phyloP scores from a whole-genome alignment of 2,329 filamentous ascomycete genomes.

The Botryosphaeria dothidea region DNA sequence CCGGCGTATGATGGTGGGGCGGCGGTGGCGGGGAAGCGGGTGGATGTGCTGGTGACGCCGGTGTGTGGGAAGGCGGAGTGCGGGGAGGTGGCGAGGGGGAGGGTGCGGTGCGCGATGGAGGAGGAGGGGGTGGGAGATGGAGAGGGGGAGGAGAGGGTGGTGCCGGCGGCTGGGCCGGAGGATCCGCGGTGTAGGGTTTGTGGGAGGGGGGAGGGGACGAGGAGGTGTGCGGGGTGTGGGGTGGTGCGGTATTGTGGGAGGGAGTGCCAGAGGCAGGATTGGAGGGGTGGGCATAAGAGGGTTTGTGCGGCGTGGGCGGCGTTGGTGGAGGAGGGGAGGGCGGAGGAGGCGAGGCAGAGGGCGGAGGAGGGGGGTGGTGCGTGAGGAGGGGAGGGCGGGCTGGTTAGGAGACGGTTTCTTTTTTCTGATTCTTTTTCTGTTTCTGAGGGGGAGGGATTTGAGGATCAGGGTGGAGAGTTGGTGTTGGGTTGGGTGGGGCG shows the following conservation, averaged over 20 bases:
- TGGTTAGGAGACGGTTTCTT: neutral
- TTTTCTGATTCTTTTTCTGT: too few species aligned
- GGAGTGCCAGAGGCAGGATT: conserved; percentile 16
- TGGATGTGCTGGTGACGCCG: conserved; percentile 15
- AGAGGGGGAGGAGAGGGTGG: neutral
- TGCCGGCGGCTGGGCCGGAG: neutral
- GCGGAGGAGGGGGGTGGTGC: neutral
- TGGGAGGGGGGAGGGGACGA: neutral
- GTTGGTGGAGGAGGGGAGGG: neutral
- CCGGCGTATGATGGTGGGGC: neutral
- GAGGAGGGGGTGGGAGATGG: conserved; percentile 12
- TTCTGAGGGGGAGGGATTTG: neutral
- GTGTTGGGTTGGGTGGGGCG: too few species aligned
- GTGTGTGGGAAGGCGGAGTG: neutral
- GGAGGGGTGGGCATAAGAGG: conserved; percentile 12
- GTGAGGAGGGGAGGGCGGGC: neutral
- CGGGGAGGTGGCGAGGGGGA: conserved; percentile 14
- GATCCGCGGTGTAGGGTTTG: conserved; percentile 12
- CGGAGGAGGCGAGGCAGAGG: neutral
- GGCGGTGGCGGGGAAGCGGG: neutral
- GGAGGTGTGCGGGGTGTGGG: conserved; percentile 11
- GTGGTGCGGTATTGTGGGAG: conserved; percentile 13
- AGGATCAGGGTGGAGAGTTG: too few species aligned
- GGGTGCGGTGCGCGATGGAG: conserved; percentile 28
- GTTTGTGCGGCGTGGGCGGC: neutral